Conservation (phyloP, 225 moss, liverwort and hornwort species). For the Polytrichum commune region DNA sequence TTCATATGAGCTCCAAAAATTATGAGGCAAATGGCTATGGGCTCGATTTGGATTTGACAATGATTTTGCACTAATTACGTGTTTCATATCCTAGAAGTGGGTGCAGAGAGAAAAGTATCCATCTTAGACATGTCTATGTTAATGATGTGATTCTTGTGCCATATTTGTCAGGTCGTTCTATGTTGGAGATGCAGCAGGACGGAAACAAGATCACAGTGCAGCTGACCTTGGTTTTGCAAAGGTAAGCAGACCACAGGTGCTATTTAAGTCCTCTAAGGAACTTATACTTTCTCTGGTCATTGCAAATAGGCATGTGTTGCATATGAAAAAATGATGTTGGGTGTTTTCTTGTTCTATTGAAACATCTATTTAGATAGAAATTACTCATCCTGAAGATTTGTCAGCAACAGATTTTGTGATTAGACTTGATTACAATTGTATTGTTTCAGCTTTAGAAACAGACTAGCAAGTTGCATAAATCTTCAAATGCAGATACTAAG, state of each 20-base stretch:
- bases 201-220: slow-evolving; percentile 68
- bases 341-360: background rate
- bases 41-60: no score
- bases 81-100: no score
- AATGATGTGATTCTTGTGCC: slow-evolving; percentile 4
- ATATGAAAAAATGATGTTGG: background rate
- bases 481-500: background rate
- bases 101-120: no score
- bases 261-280: background rate
- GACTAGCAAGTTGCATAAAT: background rate
- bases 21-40: no score
- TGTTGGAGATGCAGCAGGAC: slow-evolving; percentile 96
- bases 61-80: no score
- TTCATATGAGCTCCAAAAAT: no score
- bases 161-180: slow-evolving; percentile 70
- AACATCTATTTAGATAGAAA: background rate
- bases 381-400: no score
- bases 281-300: background rate
- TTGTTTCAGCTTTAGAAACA: background rate
- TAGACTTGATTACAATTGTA: background rate
- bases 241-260: slow-evolving; percentile 32
- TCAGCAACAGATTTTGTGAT: no score
- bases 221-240: slow-evolving; percentile 82
- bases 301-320: background rate
- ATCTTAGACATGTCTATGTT: no score